Conservation (phyloP, 352 stramenopile genomes). For the Globisporangium carolinianum region DNA sequence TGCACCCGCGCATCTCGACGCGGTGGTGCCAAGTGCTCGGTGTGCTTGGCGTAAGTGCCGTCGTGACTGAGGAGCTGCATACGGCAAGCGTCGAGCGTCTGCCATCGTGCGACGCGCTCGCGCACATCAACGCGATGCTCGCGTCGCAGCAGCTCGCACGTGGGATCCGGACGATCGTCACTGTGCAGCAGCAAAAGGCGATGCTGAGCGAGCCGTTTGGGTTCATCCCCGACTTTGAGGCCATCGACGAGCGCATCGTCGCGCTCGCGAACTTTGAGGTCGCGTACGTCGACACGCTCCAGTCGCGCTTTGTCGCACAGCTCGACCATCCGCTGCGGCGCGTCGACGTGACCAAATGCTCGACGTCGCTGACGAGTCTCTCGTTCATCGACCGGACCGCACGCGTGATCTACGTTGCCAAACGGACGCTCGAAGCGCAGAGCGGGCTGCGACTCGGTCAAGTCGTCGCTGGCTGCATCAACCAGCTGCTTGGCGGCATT, state of each 20-base stretch:
- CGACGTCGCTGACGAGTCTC: conserved; percentile 34
- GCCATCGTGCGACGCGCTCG: conserved; percentile 21
- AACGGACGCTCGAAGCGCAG: conserved; percentile 24
- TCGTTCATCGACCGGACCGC: conserved; percentile 43
- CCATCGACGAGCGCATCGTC: conserved; percentile 54
- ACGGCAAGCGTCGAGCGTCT: conserved; percentile 7
- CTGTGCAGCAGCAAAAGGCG: conserved; percentile 53
- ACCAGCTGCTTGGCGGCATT: conserved; percentile 55
- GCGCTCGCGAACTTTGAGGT: conserved; percentile 39
- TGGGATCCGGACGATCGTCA: conserved; percentile 61
- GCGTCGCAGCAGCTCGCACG: conserved; percentile 45
- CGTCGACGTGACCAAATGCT: conserved; percentile 59
- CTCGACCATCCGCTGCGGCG: conserved; percentile 34
- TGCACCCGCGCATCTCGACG: conserved; percentile 52
- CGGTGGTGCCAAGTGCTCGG: conserved; percentile 46
- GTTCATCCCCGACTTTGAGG: conserved; percentile 49
- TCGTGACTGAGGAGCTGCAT: conserved; percentile 60
- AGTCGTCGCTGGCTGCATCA: conserved; percentile 58
- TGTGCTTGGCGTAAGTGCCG: conserved; percentile 46
- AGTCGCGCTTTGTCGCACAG: conserved; percentile 60
- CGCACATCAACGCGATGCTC: conserved; percentile 47
- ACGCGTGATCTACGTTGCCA: conserved; percentile 47
- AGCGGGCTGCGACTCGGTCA: conserved; percentile 38
- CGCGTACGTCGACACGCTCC: conserved; percentile 36
- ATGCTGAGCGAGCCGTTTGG: conserved; percentile 31